phyloP scores from a whole-genome alignment of 208 protist genomes.

The Acanthamoeba lenticulata region DNA sequence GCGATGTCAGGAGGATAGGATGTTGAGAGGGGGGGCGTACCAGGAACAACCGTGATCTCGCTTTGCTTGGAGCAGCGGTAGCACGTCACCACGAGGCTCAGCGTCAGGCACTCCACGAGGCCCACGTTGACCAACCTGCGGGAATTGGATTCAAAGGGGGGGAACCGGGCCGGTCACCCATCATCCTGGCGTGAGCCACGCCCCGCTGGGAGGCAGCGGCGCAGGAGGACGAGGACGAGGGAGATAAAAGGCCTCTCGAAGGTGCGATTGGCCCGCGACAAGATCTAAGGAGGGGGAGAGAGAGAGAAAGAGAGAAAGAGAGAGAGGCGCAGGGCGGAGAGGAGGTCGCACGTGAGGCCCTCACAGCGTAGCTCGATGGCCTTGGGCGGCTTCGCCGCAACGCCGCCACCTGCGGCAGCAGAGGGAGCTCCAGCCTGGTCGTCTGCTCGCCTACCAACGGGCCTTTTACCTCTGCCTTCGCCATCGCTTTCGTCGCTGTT shows the following conservation, averaged over 20 bases:
- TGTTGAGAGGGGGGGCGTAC: background rate
- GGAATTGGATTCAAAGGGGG: background rate
- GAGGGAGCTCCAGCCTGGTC: background rate
- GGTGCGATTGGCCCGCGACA: background rate
- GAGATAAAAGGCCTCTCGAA: too few species aligned
- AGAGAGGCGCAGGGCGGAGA: background rate
- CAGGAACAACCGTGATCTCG: background rate
- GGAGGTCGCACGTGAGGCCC: background rate
- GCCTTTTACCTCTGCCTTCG: background rate
- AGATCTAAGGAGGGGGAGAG: too few species aligned
- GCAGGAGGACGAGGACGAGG: background rate
- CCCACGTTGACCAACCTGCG: slow-evolving; percentile 14
- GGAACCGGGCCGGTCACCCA: background rate
- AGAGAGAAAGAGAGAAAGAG: too few species aligned
- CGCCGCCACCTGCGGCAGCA: background rate
- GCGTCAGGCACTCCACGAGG: background rate
- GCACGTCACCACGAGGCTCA: background rate
- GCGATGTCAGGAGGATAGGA: too few species aligned
- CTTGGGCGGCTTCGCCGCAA: background rate
- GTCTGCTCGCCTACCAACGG: background rate
- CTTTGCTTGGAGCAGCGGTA: slow-evolving; percentile 1
- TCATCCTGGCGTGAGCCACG: too few species aligned
- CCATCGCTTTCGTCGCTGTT: background rate
- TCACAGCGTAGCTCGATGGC: background rate
- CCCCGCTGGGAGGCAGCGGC: background rate